Conservation (phyloP, 176 grass and related monocot species). For the Phoenix dactylifera region DNA sequence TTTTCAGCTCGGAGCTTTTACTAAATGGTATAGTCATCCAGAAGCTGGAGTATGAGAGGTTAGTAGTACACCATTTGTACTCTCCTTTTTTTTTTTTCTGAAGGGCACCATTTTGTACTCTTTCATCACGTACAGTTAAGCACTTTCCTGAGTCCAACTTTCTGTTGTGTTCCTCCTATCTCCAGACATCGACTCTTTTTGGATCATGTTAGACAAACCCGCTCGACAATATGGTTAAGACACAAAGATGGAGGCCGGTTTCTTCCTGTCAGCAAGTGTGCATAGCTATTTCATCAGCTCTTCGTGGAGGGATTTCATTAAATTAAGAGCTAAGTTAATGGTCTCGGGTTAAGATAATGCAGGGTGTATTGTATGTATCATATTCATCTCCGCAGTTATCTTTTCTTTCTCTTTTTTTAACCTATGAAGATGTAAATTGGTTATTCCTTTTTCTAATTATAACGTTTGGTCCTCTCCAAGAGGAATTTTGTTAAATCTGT, state of each 20-base stretch:
- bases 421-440: no score
- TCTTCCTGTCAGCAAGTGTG: conserved; percentile 27
- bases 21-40: conserved; percentile 76
- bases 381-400: no score
- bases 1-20: conserved; percentile 53
- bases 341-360: no score
- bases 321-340: no score
- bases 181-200: conserved; percentile 37
- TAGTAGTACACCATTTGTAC: background rate
- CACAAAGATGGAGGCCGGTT: conserved; percentile 12
- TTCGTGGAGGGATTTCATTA: no score
- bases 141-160: background rate
- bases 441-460: no score
- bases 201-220: conserved; percentile 37
- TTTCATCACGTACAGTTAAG: background rate
- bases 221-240: conserved; percentile 40
- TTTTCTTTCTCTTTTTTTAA: no score
- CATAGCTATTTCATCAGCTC: background rate
- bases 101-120: no score
- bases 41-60: conserved; percentile 80
- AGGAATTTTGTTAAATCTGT: no score
- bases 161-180: background rate
- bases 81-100: no score
- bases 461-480: no score
- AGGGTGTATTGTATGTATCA: no score